phyloP scores from a whole-genome alignment of 306 rosid genomes.

The Prunus davidiana region DNA sequence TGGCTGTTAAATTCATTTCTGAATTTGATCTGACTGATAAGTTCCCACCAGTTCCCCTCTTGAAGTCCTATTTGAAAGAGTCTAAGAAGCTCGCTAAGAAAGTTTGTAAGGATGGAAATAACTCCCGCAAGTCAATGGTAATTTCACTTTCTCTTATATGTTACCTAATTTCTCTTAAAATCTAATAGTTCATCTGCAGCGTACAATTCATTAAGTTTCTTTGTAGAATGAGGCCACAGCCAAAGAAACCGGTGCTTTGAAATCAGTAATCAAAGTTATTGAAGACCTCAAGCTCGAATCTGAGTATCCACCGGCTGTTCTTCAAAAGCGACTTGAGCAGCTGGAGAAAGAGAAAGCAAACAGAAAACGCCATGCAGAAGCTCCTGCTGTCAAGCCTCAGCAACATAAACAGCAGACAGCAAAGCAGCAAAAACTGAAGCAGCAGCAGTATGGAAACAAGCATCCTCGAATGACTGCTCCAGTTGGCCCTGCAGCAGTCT shows the following conservation, averaged over 20 bases:
- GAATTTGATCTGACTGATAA: constrained; percentile 62
- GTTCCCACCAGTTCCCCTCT: constrained; percentile 66
- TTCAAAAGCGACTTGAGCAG: constrained; percentile 53
- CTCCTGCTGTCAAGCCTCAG: constrained; percentile 41
- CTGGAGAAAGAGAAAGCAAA: constrained; percentile 47
- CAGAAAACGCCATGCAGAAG: constrained; percentile 35
- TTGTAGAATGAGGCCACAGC: constrained; percentile 59
- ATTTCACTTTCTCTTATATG: constrained; percentile 13
- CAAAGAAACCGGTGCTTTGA: constrained; percentile 62
- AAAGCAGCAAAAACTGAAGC: constrained; percentile 27
- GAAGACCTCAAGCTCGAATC: constrained; percentile 60
- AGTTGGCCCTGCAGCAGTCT: constrained; percentile 36
- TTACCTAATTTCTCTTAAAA: constrained; percentile 1
- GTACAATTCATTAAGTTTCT: constrained; percentile 15
- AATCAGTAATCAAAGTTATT: constrained; percentile 51
- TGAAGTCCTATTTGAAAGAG: constrained; percentile 57
- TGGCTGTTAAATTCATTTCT: constrained; percentile 63
- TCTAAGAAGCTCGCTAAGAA: constrained; percentile 44
- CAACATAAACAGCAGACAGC: constrained; percentile 20
- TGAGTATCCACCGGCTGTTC: constrained; percentile 52
- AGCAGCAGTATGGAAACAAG: constrained; percentile 47
- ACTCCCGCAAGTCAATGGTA: constrained; percentile 59
- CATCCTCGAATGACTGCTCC: constrained; percentile 36
- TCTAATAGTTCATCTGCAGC: background rate
- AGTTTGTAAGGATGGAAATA: constrained; percentile 49